These are phyloP conservation scores for Metschnikowia chrysomelidarum DNA, from an alignment of 805 yeast genomes.

Conservation along the genomic window DNA sequence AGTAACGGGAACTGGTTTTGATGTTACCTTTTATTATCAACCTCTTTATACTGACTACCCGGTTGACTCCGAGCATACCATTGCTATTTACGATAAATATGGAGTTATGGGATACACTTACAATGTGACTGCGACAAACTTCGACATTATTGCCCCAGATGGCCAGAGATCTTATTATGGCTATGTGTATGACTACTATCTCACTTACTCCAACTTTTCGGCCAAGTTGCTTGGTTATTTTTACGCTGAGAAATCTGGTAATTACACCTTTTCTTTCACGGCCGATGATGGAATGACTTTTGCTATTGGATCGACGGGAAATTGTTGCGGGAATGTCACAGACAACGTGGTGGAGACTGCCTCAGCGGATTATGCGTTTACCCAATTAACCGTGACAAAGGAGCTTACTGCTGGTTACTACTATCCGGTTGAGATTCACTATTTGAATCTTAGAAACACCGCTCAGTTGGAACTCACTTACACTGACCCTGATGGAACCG, in stretches of 20 bases:
- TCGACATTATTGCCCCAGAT: neutral
- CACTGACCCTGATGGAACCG: slow-evolving; percentile 8
- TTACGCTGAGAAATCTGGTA: slow-evolving; percentile 9
- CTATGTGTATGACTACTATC: neutral
- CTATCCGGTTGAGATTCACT: slow-evolving; percentile 3
- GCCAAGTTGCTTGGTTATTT: slow-evolving; percentile 14
- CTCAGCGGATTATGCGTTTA: slow-evolving; percentile 2
- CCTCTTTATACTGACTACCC: neutral
- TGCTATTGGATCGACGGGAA: slow-evolving; percentile 8
- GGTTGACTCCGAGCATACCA: neutral
- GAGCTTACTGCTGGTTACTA: neutral
- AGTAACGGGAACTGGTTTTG: slow-evolving; percentile 2
- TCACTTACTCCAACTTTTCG: slow-evolving; percentile 6
- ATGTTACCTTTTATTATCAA: slow-evolving; percentile 5
- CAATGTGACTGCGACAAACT: slow-evolving; percentile 2
- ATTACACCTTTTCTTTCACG: slow-evolving; percentile 7
- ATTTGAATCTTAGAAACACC: slow-evolving; percentile 2
- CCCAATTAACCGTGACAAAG: neutral
- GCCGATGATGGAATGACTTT: slow-evolving; percentile 15
- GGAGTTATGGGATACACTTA: neutral
- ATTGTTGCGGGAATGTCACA: slow-evolving; percentile 13
- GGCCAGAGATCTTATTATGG: neutral
- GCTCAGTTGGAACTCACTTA: slow-evolving; percentile 2
- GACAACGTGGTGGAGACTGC: slow-evolving; percentile 6
- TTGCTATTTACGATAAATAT: neutral